A percentile compares a stretch with the other conserved stretches of the same genome.
Conservation (phyloP, 2,329 filamentous ascomycete species). For the Arthrobotrys conoides region DNA sequence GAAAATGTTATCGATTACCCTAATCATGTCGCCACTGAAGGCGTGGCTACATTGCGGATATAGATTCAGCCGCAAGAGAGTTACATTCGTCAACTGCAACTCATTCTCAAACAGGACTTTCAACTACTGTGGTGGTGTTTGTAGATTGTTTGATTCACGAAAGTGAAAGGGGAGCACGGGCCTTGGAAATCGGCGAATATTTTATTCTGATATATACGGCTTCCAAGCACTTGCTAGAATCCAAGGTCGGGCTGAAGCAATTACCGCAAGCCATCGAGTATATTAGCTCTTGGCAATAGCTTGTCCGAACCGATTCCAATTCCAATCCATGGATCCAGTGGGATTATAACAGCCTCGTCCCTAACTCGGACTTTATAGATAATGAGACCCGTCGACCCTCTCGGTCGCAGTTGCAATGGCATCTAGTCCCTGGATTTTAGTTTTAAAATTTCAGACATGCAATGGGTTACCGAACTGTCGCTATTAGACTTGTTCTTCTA, state of each 20-base stretch:
- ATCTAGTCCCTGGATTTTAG: background rate
- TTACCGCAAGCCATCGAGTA: background rate
- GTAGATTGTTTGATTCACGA: background rate
- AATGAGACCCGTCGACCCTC: background rate
- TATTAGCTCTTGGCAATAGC: slow-evolving; percentile 15
- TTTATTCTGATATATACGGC: background rate
- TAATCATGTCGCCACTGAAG: too few relatives aligned
- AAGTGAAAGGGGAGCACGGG: background rate
- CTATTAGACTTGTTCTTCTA: background rate
- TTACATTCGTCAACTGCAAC: background rate
- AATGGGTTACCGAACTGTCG: slow-evolving; percentile 6
- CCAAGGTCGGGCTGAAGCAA: background rate
- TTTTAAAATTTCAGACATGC: background rate
- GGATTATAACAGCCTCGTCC: background rate
- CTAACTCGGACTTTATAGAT: background rate
- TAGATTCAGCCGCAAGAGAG: background rate
- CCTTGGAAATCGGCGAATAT: background rate
- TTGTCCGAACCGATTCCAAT: background rate
- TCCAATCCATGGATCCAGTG: background rate
- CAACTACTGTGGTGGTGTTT: background rate
- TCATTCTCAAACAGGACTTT: background rate
- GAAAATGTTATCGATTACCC: too few relatives aligned
- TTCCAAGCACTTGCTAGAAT: background rate
- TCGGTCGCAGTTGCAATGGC: background rate
- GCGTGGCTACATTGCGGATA: too few relatives aligned